Percentiles rank a stretch among this genome's conserved stretches.
These are phyloP conservation scores for Penicillium malachiteum DNA, from an alignment of 495 filamentous ascomycete genomes.

Conservation along the genomic window DNA sequence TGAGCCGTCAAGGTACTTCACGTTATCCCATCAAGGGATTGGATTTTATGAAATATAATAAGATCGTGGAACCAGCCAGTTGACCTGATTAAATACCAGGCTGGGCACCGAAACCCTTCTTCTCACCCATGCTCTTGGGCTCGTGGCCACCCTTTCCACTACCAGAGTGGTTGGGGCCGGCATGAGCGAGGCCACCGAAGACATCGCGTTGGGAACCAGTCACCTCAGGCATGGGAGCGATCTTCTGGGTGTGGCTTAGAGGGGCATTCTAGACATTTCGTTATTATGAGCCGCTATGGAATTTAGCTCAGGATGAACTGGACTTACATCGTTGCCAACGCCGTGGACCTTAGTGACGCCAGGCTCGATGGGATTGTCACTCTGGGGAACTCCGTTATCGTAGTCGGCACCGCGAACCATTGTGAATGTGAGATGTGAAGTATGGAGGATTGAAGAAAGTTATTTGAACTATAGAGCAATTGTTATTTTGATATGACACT, in stretches of 20 bases:
- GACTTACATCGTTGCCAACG: constrained; percentile 35
- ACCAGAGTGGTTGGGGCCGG: constrained; percentile 21
- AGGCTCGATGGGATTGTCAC: constrained; percentile 51
- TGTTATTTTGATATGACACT: background rate
- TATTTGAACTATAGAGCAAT: background rate
- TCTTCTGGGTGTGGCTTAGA: constrained; percentile 41
- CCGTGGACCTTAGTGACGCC: constrained; percentile 46
- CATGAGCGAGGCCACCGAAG: constrained; percentile 22
- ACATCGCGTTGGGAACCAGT: constrained; percentile 31
- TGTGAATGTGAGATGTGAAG: constrained; percentile 13
- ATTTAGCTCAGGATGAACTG: background rate
- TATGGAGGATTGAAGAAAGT: background rate
- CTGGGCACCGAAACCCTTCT: constrained; percentile 37
- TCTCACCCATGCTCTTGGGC: constrained; percentile 38
- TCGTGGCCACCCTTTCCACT: constrained; percentile 46
- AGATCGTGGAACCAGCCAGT: background rate
- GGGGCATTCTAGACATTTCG: constrained; percentile 30
- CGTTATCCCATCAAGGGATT: background rate
- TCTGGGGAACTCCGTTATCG: constrained; percentile 47
- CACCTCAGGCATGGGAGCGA: constrained; percentile 43
- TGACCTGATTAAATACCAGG: constrained; percentile 6
- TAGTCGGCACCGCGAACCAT: constrained; percentile 54
- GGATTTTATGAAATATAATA: background rate
- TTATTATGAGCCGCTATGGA: background rate
- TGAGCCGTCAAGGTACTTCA: background rate